Base-by-base conservation (phyloP, 441 rosid species). In the Theobroma grandiflorum region DNA sequence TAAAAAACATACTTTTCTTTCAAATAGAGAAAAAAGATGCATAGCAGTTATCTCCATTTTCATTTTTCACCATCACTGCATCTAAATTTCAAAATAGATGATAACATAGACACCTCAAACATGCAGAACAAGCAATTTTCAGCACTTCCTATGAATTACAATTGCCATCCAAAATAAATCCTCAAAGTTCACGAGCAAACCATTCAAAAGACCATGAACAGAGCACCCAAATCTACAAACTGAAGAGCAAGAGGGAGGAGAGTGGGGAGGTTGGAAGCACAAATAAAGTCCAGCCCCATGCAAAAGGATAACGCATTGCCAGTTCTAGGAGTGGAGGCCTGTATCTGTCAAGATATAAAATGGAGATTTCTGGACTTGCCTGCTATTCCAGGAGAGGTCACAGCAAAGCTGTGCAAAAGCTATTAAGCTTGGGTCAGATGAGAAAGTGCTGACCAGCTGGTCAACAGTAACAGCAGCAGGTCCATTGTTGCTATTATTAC, bases 381-480 rank as follows among this genome's bases (percentile, higher is more conserved):
- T 90, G 92, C 89, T 82, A 79, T 90, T 91, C 99, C 97, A 94
- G 55, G 97, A 93, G 76, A 93, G 89, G 80, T 93, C 98, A 85
- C 97, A 90, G 82, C 97, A 96, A 65, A 95, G 89, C 83, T 94
- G 98, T n/a, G 98, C 96, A 84, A 97, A 95, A 78, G 96, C 95
- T 76, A 94, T 94, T 84, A 97, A 88, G 91, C 99, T 97, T 59
- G 99, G 99, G 86, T 95, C 97, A 70, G 99, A 97, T 6, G 99
- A 94, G 87, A 97, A 94, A 63, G 99, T 88, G 83, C 98, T 92
- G 89, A 97, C 98, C 86, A 97, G 84, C 86, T 95, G 99, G 87
- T 97, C 97, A 78, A 97, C 83, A 50, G 92, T 86, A 80, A 90
- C 84, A 81, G 95, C 84, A 85, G 82, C 89, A 80, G 87, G 82